Evolutionary conservation across 2,329 filamentous ascomycete genomes (phyloP).

Genomic region (Stemphylium beticola): DNA sequence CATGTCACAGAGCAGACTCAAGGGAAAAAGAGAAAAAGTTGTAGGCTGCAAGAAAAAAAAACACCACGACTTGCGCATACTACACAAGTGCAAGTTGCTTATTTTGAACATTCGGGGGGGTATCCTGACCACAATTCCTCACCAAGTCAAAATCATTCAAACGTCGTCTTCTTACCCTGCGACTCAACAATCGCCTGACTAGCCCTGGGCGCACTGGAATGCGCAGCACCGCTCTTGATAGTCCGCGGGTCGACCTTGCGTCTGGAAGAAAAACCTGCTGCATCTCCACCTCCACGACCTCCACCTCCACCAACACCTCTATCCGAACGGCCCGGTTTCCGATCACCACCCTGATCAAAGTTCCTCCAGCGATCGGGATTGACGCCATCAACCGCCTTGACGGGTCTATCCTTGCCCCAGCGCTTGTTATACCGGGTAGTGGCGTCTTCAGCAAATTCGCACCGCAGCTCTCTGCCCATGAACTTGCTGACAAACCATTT

Average conservation of each 20-base stretch:
- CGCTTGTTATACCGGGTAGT: constrained; percentile 91
- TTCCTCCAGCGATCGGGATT: constrained; percentile 39
- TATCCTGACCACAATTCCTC: not conserved
- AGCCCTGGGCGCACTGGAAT: constrained; percentile 63
- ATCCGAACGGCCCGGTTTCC: constrained; percentile 38
- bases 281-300: too few species aligned
- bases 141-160: constrained; percentile 60
- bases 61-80: too few species aligned
- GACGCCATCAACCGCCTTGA: constrained; percentile 41
- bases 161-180: constrained; percentile 80
- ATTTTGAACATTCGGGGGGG: too few species aligned
- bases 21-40: too few species aligned
- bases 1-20: too few species aligned
- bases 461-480: constrained; percentile 78
- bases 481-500: constrained; percentile 87
- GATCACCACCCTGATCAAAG: constrained; percentile 35
- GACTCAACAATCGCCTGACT: constrained; percentile 80
- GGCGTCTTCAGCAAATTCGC: constrained; percentile 93
- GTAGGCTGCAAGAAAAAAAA: too few species aligned
- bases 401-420: constrained; percentile 73
- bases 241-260: constrained; percentile 54
- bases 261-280: constrained; percentile 12
- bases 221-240: constrained; percentile 52
- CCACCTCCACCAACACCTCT: constrained; percentile 35
- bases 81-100: too few species aligned